phyloP scores from a whole-genome alignment of 331 rosid genomes.

The Ulmus americana region DNA sequence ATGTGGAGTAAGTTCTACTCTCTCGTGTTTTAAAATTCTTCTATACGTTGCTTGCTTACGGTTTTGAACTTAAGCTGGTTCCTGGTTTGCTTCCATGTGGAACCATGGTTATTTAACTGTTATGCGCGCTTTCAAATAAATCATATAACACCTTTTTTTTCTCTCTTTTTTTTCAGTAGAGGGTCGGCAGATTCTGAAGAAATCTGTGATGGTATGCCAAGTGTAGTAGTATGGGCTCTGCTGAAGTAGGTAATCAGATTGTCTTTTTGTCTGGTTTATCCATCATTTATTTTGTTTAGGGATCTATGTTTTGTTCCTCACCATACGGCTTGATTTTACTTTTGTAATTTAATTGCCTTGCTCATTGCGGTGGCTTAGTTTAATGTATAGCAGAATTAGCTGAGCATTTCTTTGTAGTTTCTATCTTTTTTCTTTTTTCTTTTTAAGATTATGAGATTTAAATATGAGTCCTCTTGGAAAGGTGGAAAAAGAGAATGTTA shows the following conservation, averaged over 20 bases:
- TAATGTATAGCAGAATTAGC: conserved; percentile 26
- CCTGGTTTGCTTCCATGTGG: background rate
- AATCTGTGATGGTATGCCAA: background rate
- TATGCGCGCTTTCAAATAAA: background rate
- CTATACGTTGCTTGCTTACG: background rate
- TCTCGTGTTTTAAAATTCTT: background rate
- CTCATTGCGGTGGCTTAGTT: conserved; percentile 24
- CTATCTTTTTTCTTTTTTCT: too few species aligned
- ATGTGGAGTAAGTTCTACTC: background rate
- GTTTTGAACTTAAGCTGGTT: background rate
- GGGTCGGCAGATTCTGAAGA: conserved; percentile 6
- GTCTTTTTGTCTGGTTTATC: conserved; percentile 39
- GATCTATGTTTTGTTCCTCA: conserved; percentile 9
- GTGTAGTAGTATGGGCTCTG: conserved; percentile 20
- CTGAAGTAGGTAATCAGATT: conserved; percentile 48
- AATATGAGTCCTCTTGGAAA: too few species aligned
- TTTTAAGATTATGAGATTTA: too few species aligned
- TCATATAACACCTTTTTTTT: background rate
- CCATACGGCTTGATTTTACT: conserved; percentile 32
- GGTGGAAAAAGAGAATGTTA: too few species aligned
- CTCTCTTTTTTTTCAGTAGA: background rate
- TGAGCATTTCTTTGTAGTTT: background rate
- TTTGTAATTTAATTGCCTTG: conserved; percentile 16
- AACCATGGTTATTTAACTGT: background rate
- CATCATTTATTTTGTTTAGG: conserved; percentile 24